Percentiles rank a stretch among this genome's conserved stretches.
These are phyloP conservation scores for Calocera cornea DNA, from an alignment of 768 basidiomycete genomes.

Conservation along the genomic window DNA sequence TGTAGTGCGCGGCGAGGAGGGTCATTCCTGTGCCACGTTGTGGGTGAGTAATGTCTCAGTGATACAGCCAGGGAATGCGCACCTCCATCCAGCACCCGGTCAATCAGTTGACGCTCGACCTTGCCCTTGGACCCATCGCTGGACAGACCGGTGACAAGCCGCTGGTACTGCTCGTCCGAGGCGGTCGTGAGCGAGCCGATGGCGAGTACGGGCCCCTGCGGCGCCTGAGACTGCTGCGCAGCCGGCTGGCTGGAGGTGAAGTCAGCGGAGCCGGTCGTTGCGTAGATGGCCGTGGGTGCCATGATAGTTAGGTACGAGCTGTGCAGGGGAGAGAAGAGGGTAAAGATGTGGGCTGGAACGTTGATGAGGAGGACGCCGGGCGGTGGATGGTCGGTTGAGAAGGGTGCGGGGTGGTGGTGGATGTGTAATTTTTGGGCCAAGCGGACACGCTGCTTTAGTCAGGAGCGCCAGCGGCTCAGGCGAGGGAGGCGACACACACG, in stretches of 20 bases:
- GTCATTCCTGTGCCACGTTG: constrained; percentile 36
- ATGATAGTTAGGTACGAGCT: constrained; percentile 27
- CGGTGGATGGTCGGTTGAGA: too few relatives aligned
- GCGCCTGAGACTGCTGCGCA: constrained; percentile 3
- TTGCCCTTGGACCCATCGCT: constrained; percentile 31
- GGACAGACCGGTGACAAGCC: constrained; percentile 42
- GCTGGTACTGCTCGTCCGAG: constrained; percentile 65
- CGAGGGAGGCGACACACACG: too few relatives aligned
- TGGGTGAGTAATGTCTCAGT: neutral
- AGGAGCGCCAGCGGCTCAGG: neutral
- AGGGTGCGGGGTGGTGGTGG: neutral
- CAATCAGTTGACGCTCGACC: constrained; percentile 70
- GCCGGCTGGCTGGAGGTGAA: constrained; percentile 12
- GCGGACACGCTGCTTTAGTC: neutral
- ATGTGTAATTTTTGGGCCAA: neutral
- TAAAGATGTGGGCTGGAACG: too few relatives aligned
- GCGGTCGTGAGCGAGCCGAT: constrained; percentile 71
- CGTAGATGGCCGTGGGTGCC: constrained; percentile 48
- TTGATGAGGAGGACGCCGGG: too few relatives aligned
- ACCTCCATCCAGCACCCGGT: constrained; percentile 74
- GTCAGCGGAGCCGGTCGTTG: constrained; percentile 14
- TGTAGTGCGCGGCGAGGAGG: constrained; percentile 41
- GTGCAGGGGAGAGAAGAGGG: too few relatives aligned
- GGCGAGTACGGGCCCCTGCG: constrained; percentile 44
- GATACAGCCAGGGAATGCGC: constrained; percentile 15